Evolutionary conservation across 345 rosid genomes (phyloP).

Genomic region (Eucalyptus pumila): DNA sequence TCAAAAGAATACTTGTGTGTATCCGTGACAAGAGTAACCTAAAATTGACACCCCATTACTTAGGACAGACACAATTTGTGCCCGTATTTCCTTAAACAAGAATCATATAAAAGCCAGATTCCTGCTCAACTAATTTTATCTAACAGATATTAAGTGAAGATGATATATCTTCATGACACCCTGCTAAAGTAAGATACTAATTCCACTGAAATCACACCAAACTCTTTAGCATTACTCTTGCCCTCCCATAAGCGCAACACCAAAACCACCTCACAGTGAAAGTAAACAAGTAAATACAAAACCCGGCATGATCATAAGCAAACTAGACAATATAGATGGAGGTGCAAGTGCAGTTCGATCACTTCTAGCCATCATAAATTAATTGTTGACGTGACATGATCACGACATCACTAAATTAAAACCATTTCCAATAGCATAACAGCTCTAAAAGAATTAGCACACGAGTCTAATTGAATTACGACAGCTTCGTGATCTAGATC

Average conservation of each 20-base stretch:
- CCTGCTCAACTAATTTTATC: background rate
- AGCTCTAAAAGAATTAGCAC: background rate
- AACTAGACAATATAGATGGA: background rate
- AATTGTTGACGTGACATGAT: background rate
- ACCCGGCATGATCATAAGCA: background rate
- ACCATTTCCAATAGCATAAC: background rate
- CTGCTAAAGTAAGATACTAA: background rate
- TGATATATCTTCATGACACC: background rate
- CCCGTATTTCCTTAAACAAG: background rate
- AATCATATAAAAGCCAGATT: background rate
- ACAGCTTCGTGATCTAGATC: background rate
- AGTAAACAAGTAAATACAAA: background rate
- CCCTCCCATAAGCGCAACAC: background rate
- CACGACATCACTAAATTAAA: background rate
- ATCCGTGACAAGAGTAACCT: background rate
- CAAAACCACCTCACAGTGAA: background rate
- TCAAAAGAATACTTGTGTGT: background rate
- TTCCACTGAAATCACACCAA: background rate
- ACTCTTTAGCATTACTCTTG: background rate
- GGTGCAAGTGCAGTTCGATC: background rate
- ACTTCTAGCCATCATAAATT: background rate
- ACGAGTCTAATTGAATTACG: background rate
- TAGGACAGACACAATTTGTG: background rate
- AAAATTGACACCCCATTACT: background rate
- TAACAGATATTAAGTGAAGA: background rate